Evolutionary conservation across 192 early-diverging fungal species (phyloP).

Genomic region (Linnemannia elongata): DNA sequence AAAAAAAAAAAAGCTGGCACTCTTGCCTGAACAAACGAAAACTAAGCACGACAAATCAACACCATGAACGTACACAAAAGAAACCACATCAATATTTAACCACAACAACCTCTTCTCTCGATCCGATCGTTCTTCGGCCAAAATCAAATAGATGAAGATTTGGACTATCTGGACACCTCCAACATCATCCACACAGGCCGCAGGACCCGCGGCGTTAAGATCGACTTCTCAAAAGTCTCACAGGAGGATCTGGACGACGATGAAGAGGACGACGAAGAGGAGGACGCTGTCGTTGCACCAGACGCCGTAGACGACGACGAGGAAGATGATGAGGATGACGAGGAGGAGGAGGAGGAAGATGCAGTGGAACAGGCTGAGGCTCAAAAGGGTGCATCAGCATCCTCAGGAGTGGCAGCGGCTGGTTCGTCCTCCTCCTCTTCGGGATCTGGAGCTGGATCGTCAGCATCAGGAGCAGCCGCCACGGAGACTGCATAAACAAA

Average conservation of each 20-base stretch:
- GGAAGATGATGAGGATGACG: slow-evolving; percentile 45
- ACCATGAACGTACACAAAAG: neutral
- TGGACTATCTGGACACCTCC: slow-evolving; percentile 70
- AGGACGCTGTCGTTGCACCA: slow-evolving; percentile 29
- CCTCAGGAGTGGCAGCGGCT: neutral
- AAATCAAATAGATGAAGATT: slow-evolving; percentile 66
- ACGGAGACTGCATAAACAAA: slow-evolving; percentile 5
- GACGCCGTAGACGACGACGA: slow-evolving; percentile 37
- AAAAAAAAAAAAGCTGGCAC: no score
- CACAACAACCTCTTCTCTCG: no score
- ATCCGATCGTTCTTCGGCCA: neutral
- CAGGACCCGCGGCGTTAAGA: slow-evolving; percentile 78
- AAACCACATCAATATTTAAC: neutral
- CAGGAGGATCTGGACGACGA: slow-evolving; percentile 67
- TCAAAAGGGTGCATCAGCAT: neutral
- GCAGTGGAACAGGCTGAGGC: slow-evolving; percentile 9
- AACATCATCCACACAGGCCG: slow-evolving; percentile 75
- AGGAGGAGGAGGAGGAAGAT: slow-evolving; percentile 39
- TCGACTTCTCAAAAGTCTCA: slow-evolving; percentile 81
- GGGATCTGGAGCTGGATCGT: neutral
- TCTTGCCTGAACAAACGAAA: no score
- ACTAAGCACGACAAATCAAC: no score
- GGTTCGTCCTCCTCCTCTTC: neutral
- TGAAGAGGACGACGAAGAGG: slow-evolving; percentile 55
- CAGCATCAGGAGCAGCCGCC: neutral